Evolutionary conservation across 2,329 filamentous ascomycete species (phyloP).

Genomic region (Talaromyces sp.): DNA sequence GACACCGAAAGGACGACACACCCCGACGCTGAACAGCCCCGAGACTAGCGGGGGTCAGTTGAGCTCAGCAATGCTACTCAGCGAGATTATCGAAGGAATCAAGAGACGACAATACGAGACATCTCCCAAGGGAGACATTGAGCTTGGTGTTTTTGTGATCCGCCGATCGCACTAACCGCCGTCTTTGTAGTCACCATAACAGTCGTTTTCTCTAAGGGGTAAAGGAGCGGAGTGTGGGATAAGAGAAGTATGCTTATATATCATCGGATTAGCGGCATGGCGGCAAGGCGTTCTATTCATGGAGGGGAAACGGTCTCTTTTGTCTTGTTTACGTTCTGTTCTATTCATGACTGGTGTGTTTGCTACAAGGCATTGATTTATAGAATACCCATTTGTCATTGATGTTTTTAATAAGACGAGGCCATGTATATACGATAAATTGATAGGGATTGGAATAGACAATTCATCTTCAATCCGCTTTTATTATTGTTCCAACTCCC

Average conservation of each 20-base stretch:
- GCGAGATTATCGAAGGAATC: constrained; percentile 57
- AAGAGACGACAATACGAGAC: constrained; percentile 44
- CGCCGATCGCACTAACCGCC: constrained; percentile 36
- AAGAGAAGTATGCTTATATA: background rate
- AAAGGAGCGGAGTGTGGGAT: background rate
- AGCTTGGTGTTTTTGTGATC: constrained; percentile 48
- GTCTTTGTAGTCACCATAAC: no score
- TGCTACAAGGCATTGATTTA: constrained; percentile 15
- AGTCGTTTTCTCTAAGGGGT: no score
- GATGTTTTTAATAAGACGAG: background rate
- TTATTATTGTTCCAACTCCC: background rate
- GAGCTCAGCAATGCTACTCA: constrained; percentile 52
- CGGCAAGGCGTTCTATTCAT: constrained; percentile 16
- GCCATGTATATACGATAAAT: background rate
- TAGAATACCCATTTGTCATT: constrained; percentile 16
- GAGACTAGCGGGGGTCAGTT: constrained; percentile 28
- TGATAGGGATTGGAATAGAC: background rate
- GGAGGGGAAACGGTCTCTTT: constrained; percentile 18
- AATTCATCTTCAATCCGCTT: background rate
- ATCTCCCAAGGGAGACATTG: constrained; percentile 41
- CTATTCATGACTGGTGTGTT: constrained; percentile 12
- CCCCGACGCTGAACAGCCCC: constrained; percentile 28
- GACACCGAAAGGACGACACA: constrained; percentile 26
- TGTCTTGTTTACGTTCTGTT: constrained; percentile 16
- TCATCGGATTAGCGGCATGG: constrained; percentile 11